Evolutionary conservation across 768 basidiomycete species (phyloP).

Genomic region (Russula sp.): DNA sequence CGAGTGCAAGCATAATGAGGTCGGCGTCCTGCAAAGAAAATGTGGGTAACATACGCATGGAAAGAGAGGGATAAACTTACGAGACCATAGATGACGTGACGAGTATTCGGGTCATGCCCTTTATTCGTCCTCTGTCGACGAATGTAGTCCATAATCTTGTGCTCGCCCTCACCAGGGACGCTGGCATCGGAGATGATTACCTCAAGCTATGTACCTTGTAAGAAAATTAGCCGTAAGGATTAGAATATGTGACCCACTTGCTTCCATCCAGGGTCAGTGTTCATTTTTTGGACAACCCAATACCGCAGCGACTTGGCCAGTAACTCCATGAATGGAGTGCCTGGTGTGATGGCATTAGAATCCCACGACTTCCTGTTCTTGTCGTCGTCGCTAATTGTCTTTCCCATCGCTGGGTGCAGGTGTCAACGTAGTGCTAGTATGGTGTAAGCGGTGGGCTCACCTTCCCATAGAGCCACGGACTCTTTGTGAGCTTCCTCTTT

Average conservation of each 20-base stretch:
- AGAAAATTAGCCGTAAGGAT: not conserved
- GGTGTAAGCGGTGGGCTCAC: slow-evolving; percentile 40
- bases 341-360: slow-evolving; percentile 97
- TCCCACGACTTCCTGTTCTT: slow-evolving; percentile 90
- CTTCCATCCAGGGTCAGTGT: slow-evolving; percentile 94
- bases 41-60: slow-evolving; percentile 22
- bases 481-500: slow-evolving; percentile 87
- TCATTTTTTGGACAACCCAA: slow-evolving; percentile 95
- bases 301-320: slow-evolving; percentile 86
- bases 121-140: slow-evolving; percentile 82
- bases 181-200: slow-evolving; percentile 96
- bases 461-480: slow-evolving; percentile 81
- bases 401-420: slow-evolving; percentile 76
- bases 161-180: slow-evolving; percentile 98
- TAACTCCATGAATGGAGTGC: slow-evolving; percentile 97
- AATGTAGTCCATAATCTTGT: slow-evolving; percentile 99
- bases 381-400: slow-evolving; percentile 75
- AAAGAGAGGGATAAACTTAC: slow-evolving; percentile 45
- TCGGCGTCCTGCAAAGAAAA: slow-evolving; percentile 79
- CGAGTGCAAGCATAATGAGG: slow-evolving; percentile 96
- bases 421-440: not conserved
- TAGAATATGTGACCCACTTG: slow-evolving; percentile 46
- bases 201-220: slow-evolving; percentile 60
- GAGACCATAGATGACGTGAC: slow-evolving; percentile 96
- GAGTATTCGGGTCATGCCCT: slow-evolving; percentile 92